Base-by-base conservation (phyloP, 2,329 filamentous ascomycete genomes). In the Tolypocladium tundrense region DNA sequence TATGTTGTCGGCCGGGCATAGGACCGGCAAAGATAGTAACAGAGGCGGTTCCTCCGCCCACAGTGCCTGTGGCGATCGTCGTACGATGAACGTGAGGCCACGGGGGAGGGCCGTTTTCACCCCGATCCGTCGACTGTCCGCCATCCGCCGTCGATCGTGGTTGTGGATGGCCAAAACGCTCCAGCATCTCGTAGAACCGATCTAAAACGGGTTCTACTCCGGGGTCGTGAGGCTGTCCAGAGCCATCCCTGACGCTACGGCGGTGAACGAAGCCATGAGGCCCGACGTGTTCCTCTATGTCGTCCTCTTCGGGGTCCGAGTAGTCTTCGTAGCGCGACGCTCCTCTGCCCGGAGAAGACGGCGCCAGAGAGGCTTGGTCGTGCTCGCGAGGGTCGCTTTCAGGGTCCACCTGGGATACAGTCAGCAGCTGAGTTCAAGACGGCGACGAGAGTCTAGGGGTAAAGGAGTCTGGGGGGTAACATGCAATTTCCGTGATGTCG, bases 401-500 rank as follows among this genome's bases (percentile, higher is more conserved):
- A 0, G 72, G 68, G 27, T 74, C 75, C 24, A 85, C 69, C 82
- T 85, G 41, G 2, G 31, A 37, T 37, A 21, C 33, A 41, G 35
- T 8, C 7, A 39, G 42, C 31, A 54, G 37, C 16, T n/a, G 31
- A 24, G 19, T 6, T 37, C 11, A 16, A n/a, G 48, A 6, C 19
- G 48, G 19, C 13, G 31, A 2, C 31, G 19, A 2, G 5, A 11
- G 45, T 19, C 27, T 4, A 5, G 31, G n/a, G 40, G 4, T 1
- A 39, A 21, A 2, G 7, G 33, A 11, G 41, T 4, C 35, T 41
- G 19, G 16, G 33, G 40, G 14, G 21, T 14, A 27, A 78, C 87
- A 68, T 77, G 96, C 92, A 65, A 97, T 91, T 75, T 99, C 92
- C 19, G 85, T 90, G 63, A 90, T 86, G 24, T 96, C 90, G 42